A percentile compares a stretch with the other conserved stretches of the same genome.
These are phyloP conservation scores for Trifolium dubium DNA, from an alignment of 306 rosid species.

Conservation along the genomic window DNA sequence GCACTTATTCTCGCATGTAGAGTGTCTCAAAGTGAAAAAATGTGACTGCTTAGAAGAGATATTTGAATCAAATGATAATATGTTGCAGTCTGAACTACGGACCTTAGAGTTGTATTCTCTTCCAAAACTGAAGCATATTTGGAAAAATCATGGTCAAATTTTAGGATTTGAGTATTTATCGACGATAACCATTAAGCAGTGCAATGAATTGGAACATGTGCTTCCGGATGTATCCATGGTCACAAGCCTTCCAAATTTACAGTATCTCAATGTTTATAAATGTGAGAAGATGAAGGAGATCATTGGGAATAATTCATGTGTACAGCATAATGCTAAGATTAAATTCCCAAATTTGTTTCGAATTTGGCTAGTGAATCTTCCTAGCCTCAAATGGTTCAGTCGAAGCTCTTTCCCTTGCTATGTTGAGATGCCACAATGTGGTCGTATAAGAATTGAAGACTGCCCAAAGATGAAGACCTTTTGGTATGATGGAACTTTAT, in stretches of 20 bases:
- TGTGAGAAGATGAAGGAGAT: too few relatives aligned
- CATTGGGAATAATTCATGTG: too few relatives aligned
- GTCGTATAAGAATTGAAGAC: too few relatives aligned
- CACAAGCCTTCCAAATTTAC: not conserved
- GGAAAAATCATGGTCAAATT: not conserved
- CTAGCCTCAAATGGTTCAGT: too few relatives aligned
- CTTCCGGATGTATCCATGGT: not conserved
- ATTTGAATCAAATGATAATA: conserved; percentile 7
- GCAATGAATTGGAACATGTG: conserved; percentile 18
- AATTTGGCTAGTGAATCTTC: too few relatives aligned
- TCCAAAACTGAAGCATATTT: conserved; percentile 11
- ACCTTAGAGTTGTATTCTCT: not conserved
- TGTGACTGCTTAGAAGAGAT: conserved; percentile 1
- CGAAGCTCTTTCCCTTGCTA: too few relatives aligned
- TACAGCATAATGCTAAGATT: too few relatives aligned
- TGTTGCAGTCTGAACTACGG: not conserved
- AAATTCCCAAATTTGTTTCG: too few relatives aligned
- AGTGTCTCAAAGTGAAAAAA: rapidly evolving
- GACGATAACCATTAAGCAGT: rapidly evolving
- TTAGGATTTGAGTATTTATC: not conserved
- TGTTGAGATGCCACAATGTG: too few relatives aligned
- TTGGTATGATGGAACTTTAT: too few relatives aligned
- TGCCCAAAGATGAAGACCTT: too few relatives aligned
- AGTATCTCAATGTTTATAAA: rapidly evolving
- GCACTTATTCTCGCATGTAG: not conserved